Base-by-base conservation (phyloP, 1,284 basidiomycete species). In the Moniliophthora roreri region DNA sequence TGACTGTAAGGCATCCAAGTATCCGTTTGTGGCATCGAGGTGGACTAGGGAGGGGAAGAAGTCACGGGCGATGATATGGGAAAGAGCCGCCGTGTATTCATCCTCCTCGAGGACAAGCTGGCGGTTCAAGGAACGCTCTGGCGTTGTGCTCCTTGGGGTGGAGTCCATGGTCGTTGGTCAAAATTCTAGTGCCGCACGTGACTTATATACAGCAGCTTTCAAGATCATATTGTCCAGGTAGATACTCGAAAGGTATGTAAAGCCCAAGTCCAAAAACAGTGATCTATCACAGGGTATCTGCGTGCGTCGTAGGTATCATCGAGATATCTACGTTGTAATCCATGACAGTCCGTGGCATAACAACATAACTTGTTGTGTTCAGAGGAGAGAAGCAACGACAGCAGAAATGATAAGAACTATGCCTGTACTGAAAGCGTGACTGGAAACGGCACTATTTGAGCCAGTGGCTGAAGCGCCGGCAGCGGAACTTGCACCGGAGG, bases 1-100 rank as follows among this genome's bases (percentile, higher is more conserved):
- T 21, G 84, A 75, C 40, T 80, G 78, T 20, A 93, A 74, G 1
- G 93, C 91, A 54, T 91, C 85, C 15, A 95, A 81, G 67, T 93
- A 93, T 53, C 79, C 81, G 67, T 94, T 92, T 15, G 91, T 92
- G 18, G 91, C 91, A 62, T 95, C 90, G 28, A 95, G 78, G 61
- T 92, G 90, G 18, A 87, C 84, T 10, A 97, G 82, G 11, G 89
- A 91, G 0, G 96, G 96, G 66, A 98, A 99, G 79, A 98, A 99
- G 73, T 98, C 95, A 49, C 97, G 87, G 46, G 92, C 89, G 67
- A 99, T 98, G 66, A 99, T 97, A 48, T 87, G 81, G 2, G 93
- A 93, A n/a, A 99, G 79, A 0, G 91, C 91, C 49, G 83, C 84
- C 1, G 93, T 95, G 68, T 99, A 99, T 64, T 94, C 92, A 61